These are phyloP conservation scores for Populus deltoides DNA, from an alignment of 345 rosid species.

Conservation along the genomic window DNA sequence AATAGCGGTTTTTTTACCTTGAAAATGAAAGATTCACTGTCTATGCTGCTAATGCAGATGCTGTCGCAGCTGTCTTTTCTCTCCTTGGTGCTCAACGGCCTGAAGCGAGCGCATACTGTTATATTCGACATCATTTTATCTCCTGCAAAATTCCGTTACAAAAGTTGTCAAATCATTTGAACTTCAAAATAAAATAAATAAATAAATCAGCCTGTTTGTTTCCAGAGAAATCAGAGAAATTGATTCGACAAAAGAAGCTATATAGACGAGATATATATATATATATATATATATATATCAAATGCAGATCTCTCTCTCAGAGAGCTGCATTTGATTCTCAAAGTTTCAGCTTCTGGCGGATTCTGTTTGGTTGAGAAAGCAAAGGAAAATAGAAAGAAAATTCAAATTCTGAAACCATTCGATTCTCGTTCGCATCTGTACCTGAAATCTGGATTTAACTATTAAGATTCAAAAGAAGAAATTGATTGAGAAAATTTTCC, in stretches of 20 bases:
- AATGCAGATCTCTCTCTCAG: too few relatives aligned
- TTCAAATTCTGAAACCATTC: neutral
- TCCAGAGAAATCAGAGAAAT: slow-evolving; percentile 3
- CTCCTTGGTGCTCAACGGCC: slow-evolving; percentile 75
- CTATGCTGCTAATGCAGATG: slow-evolving; percentile 49
- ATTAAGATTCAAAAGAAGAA: neutral
- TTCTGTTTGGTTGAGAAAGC: neutral
- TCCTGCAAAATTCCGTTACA: neutral
- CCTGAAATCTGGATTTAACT: neutral
- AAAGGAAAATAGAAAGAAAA: neutral
- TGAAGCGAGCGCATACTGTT: slow-evolving; percentile 74
- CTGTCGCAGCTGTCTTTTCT: slow-evolving; percentile 43
- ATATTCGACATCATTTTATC: slow-evolving; percentile 43
- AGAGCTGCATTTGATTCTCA: too few relatives aligned
- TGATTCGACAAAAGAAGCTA: neutral
- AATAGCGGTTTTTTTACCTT: slow-evolving; percentile 36
- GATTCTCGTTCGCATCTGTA: neutral
- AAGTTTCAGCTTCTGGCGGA: neutral
- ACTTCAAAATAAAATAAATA: neutral
- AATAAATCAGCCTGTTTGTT: slow-evolving; percentile 18
- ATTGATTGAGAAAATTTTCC: neutral
- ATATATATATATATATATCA: too few relatives aligned
- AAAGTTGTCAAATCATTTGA: neutral
- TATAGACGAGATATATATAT: too few relatives aligned
- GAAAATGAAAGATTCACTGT: slow-evolving; percentile 56